Conservation (phyloP, 176 grass and related monocot species). For the Carex myosuroides region DNA sequence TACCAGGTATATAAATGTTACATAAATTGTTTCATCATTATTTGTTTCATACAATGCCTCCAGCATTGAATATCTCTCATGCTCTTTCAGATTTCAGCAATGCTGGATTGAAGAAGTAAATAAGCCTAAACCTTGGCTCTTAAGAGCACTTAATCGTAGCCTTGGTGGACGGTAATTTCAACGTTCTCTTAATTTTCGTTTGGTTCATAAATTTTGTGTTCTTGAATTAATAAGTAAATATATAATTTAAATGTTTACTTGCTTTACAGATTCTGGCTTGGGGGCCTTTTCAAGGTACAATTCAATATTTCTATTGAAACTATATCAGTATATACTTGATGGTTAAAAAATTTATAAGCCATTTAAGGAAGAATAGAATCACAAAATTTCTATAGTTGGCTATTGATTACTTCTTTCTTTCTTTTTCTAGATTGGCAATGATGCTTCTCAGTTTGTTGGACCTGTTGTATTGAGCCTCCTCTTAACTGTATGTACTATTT, state of each 20-base stretch:
- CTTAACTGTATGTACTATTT: slow-evolving; percentile 57
- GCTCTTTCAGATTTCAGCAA: slow-evolving; percentile 64
- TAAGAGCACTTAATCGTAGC: slow-evolving; percentile 81
- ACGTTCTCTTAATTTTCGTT: neutral
- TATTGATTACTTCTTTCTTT: no score
- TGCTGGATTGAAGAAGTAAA: slow-evolving; percentile 62
- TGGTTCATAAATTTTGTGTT: neutral
- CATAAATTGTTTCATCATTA: neutral
- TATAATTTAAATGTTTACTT: slow-evolving; percentile 4
- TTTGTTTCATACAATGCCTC: neutral
- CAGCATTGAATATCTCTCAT: neutral
- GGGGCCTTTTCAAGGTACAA: slow-evolving; percentile 88
- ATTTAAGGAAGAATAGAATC: neutral
- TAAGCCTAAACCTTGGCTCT: slow-evolving; percentile 88
- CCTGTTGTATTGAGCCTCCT: slow-evolving; percentile 68
- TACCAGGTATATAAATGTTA: slow-evolving; percentile 50
- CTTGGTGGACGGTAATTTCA: slow-evolving; percentile 63
- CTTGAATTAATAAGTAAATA: slow-evolving; percentile 10
- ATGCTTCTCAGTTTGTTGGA: slow-evolving; percentile 94
- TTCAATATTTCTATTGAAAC: neutral
- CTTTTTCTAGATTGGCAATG: slow-evolving; percentile 79
- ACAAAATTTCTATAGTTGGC: neutral
- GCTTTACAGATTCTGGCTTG: slow-evolving; percentile 75
- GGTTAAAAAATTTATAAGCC: neutral
- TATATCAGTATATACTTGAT: neutral